phyloP scores from a whole-genome alignment of 257 asterid species.

The Solanum piurae region DNA sequence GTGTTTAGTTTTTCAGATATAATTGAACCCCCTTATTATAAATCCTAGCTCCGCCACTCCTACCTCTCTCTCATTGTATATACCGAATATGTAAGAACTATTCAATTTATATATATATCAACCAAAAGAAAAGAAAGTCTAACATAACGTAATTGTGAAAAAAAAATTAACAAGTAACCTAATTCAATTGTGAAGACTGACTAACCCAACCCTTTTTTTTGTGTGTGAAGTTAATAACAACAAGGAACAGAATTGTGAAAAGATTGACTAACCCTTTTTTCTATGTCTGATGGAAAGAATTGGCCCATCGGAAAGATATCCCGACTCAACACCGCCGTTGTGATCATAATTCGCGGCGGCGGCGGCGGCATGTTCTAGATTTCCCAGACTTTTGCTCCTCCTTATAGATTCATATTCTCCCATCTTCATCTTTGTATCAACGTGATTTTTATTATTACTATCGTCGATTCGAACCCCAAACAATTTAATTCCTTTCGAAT shows the following conservation, averaged over 20 bases:
- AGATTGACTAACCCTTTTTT: conserved; percentile 22
- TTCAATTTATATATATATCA: no score
- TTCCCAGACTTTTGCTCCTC: conserved; percentile 35
- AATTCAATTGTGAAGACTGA: neutral
- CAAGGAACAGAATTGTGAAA: neutral
- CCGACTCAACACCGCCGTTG: conserved; percentile 8
- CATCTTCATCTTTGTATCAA: neutral
- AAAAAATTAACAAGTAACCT: no score
- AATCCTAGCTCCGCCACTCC: no score
- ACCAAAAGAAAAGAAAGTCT: no score
- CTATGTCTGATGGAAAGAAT: conserved; percentile 15
- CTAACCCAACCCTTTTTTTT: conserved; percentile 33
- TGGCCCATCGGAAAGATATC: conserved; percentile 37
- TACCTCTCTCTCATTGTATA: no score
- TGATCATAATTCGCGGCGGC: neutral
- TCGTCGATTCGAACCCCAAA: conserved; percentile 44
- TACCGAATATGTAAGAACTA: no score
- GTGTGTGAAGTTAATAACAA: no score
- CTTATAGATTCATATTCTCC: conserved; percentile 4
- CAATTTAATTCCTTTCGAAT: conserved; percentile 23
- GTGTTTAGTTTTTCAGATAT: no score
- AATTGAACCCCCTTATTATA: no score
- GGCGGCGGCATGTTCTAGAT: conserved; percentile 1
- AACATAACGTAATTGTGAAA: no score
- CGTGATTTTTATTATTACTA: neutral